phyloP scores from a whole-genome alignment of 345 rosid genomes.

The Salix dunnii region DNA sequence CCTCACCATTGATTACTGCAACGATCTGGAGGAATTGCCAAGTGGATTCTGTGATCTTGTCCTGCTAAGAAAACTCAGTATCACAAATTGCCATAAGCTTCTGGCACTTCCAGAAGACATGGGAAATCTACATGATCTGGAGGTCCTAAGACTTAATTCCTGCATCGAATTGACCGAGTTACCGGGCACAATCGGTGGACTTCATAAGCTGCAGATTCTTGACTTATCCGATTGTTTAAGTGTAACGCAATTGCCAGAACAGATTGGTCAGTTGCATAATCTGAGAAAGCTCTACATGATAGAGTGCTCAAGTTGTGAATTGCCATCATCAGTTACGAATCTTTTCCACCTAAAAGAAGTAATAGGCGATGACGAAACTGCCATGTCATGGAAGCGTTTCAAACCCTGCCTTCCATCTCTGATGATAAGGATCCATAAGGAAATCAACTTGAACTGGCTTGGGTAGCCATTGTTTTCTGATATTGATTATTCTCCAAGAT shows the following conservation, averaged over 20 bases:
- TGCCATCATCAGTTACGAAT: conserved; percentile 21
- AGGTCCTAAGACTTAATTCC: conserved; percentile 21
- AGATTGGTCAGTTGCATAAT: conserved; percentile 14
- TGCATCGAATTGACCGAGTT: conserved; percentile 22
- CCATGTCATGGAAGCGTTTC: conserved; percentile 15
- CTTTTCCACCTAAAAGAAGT: conserved; percentile 21
- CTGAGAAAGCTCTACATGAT: conserved; percentile 24
- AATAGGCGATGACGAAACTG: conserved; percentile 24
- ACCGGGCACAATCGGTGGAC: conserved; percentile 24
- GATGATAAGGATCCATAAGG: conserved; percentile 16
- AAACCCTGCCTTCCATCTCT: neutral
- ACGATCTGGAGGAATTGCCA: conserved; percentile 26
- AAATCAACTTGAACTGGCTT: conserved; percentile 31
- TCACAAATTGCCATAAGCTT: conserved; percentile 26
- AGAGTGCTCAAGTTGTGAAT: conserved; percentile 18
- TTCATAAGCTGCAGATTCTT: conserved; percentile 20
- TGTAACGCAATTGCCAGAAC: conserved; percentile 17
- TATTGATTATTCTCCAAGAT: too few relatives aligned
- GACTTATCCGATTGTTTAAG: conserved; percentile 23
- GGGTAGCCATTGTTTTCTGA: neutral
- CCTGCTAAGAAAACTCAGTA: conserved; percentile 15
- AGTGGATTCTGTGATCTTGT: conserved; percentile 16
- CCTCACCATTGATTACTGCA: conserved; percentile 29
- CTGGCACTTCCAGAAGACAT: conserved; percentile 21
- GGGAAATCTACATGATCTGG: conserved; percentile 21